Base-by-base conservation (phyloP, 2,329 filamentous ascomycete genomes). In the Aureobasidium sp. region DNA sequence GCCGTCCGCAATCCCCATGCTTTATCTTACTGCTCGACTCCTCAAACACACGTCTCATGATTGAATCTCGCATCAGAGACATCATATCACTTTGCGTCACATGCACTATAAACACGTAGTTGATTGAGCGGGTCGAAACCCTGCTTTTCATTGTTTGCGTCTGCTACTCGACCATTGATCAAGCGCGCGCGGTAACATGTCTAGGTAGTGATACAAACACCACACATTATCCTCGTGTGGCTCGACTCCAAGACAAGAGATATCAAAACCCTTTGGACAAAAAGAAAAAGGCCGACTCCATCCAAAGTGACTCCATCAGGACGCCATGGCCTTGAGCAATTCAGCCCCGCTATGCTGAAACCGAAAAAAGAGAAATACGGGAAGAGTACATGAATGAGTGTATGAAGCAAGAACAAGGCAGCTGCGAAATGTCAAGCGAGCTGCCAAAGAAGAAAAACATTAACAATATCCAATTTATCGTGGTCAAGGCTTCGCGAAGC, bases 131-230 rank as follows among this genome's bases (percentile, higher is more conserved):
- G 58, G 51, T 11, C 36, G 15, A 42, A n/a, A 57, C 17, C 45
- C 48, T 34, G 42, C 25, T 49, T 60, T 60, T 41, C 34, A 49
- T 60, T 60, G 45, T 39, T 15, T 48, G 57, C 57, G 45, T 60
- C 45, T 51, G 57, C 57, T 60, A 12, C 57, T 42, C 36, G 45
- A 60, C 57, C 45, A 49, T 60, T 20, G 45, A 36, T 60, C 55
- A 45, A 64, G 49, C 31, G 36, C 29, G 49, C 42, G 60, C 63
- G 52, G 22, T 53, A 42, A 51, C 41, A 49, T 62, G 52, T 52
- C 36, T 37, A 57, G 31, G 60, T 63, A 61, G 55, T 47, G 39
- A 64, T 64, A 64, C 63, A 63, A 57, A 57, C 48, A 63, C 49
- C 61, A 48, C 56, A 61, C 56, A 37, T 53, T 45, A 63, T 48